phyloP scores from a whole-genome alignment of 2,329 filamentous ascomycete species.

The Aphanocladium album region DNA sequence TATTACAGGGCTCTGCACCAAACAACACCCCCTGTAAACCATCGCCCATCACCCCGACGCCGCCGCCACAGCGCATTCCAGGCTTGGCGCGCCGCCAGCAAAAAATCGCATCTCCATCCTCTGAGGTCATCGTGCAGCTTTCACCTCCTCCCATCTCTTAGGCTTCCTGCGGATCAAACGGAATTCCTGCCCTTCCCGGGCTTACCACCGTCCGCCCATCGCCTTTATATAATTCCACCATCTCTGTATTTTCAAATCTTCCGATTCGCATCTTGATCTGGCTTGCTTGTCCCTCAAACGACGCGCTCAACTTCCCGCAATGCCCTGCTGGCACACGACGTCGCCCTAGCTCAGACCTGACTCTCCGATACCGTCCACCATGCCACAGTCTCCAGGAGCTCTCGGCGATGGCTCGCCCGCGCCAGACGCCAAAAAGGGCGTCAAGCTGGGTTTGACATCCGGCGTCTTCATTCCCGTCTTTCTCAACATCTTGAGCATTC shows the following conservation, averaged over 20 bases:
- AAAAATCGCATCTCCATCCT: not conserved
- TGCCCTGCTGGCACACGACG: not conserved
- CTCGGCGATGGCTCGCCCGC: conserved; percentile 3
- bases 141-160: not conserved
- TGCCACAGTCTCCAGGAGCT: conserved; percentile 1
- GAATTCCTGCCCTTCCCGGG: not conserved
- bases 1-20: not conserved
- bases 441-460: conserved; percentile 71
- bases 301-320: not conserved
- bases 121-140: conserved; percentile 14
- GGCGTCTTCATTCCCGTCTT: conserved; percentile 86
- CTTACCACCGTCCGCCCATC: not conserved
- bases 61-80: not conserved
- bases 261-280: not conserved
- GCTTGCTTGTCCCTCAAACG: not conserved
- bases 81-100: not conserved
- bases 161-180: not conserved
- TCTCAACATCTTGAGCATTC: conserved; percentile 80
- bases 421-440: conserved; percentile 35
- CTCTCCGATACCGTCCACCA: not conserved
- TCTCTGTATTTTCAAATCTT: not conserved
- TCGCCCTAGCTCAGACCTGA: not conserved
- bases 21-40: not conserved
- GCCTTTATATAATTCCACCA: not conserved
- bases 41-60: too few relatives aligned